A percentile compares a stretch with the other conserved stretches of the same genome.
Evolutionary conservation across 2,329 filamentous ascomycete species (phyloP).

Genomic region (Apiospora malaysiana): DNA sequence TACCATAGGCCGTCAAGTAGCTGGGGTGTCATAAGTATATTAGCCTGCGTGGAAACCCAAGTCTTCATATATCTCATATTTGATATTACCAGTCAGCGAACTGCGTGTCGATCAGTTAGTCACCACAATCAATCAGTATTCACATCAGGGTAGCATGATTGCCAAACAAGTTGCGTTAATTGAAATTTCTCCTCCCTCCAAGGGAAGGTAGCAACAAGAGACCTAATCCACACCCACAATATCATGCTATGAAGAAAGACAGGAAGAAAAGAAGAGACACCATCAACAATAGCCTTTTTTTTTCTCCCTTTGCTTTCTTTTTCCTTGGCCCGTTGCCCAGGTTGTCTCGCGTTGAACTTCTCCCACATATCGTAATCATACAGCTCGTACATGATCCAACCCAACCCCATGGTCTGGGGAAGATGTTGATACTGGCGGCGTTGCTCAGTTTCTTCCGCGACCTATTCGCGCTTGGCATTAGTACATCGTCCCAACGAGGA

Average conservation of each 20-base stretch:
- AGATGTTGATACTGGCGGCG: too few species aligned
- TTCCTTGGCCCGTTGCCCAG: not conserved
- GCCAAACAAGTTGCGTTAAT: not conserved
- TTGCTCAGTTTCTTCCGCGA: not conserved
- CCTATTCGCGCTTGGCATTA: not conserved
- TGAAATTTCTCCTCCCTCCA: not conserved
- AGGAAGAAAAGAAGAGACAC: too few species aligned
- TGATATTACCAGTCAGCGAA: too few species aligned
- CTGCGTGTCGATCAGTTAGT: too few species aligned
- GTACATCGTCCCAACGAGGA: not conserved
- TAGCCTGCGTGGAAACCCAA: too few species aligned
- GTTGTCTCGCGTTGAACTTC: too few species aligned
- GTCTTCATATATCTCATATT: too few species aligned
- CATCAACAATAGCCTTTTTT: not conserved
- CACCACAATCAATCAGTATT: too few species aligned
- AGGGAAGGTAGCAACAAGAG: not conserved
- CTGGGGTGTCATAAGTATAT: not conserved
- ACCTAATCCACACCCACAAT: not conserved
- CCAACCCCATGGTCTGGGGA: not conserved
- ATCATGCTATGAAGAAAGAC: slow-evolving; percentile 12
- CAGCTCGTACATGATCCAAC: not conserved
- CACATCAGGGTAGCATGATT: not conserved
- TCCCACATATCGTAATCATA: not conserved
- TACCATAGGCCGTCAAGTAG: not conserved
- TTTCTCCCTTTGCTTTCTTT: not conserved